phyloP scores from a whole-genome alignment of 306 rosid genomes.

The Datisca glomerata region DNA sequence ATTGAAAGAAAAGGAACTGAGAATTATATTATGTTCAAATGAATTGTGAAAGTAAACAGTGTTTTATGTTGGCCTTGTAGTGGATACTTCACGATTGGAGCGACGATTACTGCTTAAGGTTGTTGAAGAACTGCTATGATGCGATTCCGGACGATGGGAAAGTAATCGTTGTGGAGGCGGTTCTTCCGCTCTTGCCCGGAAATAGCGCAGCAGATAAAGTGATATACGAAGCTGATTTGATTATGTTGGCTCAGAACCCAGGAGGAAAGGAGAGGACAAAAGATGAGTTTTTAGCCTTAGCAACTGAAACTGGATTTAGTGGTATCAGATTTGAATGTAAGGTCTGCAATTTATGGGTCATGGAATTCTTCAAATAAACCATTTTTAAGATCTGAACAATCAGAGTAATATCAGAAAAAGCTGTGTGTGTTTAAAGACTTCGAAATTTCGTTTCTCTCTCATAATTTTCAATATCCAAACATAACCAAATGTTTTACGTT shows the following conservation, averaged over 20 bases:
- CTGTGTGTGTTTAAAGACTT: too few species aligned
- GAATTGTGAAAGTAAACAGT: not conserved
- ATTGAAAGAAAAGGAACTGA: too few species aligned
- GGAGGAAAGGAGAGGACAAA: conserved; percentile 46
- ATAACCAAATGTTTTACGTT: too few species aligned
- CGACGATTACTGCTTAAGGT: conserved; percentile 21
- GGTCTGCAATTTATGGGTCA: conserved; percentile 26
- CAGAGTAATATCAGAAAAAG: too few species aligned
- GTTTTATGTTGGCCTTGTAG: not conserved
- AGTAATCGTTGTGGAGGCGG: conserved; percentile 30
- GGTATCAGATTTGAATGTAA: conserved; percentile 27
- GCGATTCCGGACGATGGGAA: conserved; percentile 42
- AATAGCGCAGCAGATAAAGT: conserved; percentile 4
- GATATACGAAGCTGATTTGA: conserved; percentile 13
- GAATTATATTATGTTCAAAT: too few species aligned
- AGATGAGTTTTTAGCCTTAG: conserved; percentile 29
- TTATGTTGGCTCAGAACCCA: conserved; percentile 33
- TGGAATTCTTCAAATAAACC: conserved; percentile 40
- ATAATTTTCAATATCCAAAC: too few species aligned
- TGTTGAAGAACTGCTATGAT: conserved; percentile 33
- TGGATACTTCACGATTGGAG: conserved; percentile 31
- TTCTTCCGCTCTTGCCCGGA: conserved; percentile 23
- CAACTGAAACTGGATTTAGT: conserved; percentile 36
- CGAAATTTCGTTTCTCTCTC: too few species aligned
- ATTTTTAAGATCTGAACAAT: too few species aligned